A percentile compares a stretch with the other conserved stretches of the same genome.
These are phyloP conservation scores for Haematococcus sp. DNA, from an alignment of 139 green algal genomes.

Conservation along the genomic window DNA sequence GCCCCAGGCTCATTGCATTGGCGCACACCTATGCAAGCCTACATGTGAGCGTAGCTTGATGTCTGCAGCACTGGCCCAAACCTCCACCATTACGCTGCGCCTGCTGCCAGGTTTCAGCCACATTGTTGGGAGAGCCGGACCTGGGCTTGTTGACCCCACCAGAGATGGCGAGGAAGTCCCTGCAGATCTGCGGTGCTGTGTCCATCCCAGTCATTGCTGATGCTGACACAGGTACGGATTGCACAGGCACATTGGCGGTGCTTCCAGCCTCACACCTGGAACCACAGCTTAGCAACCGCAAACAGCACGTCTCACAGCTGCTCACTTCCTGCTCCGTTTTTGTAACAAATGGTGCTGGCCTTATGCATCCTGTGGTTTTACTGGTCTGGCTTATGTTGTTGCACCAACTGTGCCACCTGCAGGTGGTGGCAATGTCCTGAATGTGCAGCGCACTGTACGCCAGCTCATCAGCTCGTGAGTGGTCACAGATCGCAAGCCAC, in stretches of 20 bases:
- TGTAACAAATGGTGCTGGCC: no score
- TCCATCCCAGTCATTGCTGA: slow-evolving; percentile 71
- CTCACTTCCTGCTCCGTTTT: no score
- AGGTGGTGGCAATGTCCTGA: slow-evolving; percentile 78
- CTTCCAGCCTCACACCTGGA: no score
- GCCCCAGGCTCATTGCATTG: no score
- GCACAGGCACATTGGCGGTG: no score
- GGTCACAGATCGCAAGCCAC: no score
- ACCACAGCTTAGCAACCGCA: no score
- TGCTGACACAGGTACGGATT: slow-evolving; percentile 71
- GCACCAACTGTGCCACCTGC: not conserved
- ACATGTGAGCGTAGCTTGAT: no score
- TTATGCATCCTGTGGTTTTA: no score
- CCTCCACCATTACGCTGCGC: no score
- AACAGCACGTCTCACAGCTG: no score
- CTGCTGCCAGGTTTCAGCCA: slow-evolving; percentile 57
- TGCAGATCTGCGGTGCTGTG: slow-evolving; percentile 54
- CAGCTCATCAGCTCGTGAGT: slow-evolving; percentile 60
- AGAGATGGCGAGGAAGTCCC: slow-evolving; percentile 67
- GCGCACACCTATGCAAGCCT: not conserved
- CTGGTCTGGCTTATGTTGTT: slow-evolving; percentile 7
- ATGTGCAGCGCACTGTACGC: slow-evolving; percentile 80
- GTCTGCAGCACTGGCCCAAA: no score
- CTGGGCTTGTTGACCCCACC: slow-evolving; percentile 71
- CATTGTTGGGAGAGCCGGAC: slow-evolving; percentile 72